phyloP scores from a whole-genome alignment of 345 rosid genomes.

The Atalantia buxifolia region DNA sequence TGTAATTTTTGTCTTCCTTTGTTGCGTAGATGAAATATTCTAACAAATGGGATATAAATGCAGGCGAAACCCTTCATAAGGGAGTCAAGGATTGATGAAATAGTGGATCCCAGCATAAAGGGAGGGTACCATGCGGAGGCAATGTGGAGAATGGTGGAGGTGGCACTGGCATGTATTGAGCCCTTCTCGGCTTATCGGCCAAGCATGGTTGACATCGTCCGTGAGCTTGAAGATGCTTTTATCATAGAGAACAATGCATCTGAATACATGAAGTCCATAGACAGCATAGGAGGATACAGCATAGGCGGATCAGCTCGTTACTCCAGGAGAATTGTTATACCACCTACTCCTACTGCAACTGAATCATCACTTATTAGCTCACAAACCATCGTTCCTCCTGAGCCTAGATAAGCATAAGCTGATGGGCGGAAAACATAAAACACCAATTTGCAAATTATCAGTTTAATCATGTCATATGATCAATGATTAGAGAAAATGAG shows the following conservation, averaged over 20 bases:
- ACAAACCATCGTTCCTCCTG: slow-evolving; percentile 45
- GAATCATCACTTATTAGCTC: slow-evolving; percentile 39
- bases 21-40: not conserved
- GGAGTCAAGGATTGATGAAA: slow-evolving; percentile 67
- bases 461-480: not conserved
- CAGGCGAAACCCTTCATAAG: slow-evolving; percentile 67
- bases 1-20: not conserved
- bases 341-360: slow-evolving; percentile 32
- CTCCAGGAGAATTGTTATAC: slow-evolving; percentile 40
- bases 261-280: slow-evolving; percentile 70
- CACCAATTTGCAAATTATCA: slow-evolving; percentile 8
- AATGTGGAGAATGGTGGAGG: slow-evolving; percentile 78
- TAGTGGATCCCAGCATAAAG: slow-evolving; percentile 60
- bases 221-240: slow-evolving; percentile 70
- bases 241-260: slow-evolving; percentile 80
- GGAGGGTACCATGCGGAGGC: slow-evolving; percentile 75
- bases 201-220: slow-evolving; percentile 54
- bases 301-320: slow-evolving; percentile 51
- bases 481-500: slow-evolving; percentile 4
- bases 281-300: slow-evolving; percentile 58
- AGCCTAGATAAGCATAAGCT: slow-evolving; percentile 35
- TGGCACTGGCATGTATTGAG: slow-evolving; percentile 63
- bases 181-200: slow-evolving; percentile 60
- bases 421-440: slow-evolving; percentile 10
- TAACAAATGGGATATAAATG: slow-evolving; percentile 14